Conservation (phyloP, 352 stramenopile genomes). For the Pythium rishiriense region DNA sequence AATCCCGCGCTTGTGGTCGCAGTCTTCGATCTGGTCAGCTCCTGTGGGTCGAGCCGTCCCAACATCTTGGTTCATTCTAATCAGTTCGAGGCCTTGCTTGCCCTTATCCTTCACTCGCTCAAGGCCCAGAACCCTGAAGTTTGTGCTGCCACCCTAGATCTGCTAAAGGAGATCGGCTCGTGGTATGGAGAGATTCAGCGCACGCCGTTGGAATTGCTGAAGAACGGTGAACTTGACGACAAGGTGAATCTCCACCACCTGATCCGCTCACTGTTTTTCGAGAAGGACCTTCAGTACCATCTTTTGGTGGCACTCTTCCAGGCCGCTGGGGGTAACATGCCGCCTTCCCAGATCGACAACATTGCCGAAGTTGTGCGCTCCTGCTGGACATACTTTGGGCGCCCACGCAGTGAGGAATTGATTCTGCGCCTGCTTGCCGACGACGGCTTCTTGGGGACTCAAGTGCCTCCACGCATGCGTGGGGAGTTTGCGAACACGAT, state of each 20-base stretch:
- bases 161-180: conserved; percentile 63
- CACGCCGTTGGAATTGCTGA: conserved; percentile 49
- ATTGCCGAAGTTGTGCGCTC: conserved; percentile 73
- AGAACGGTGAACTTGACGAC: conserved; percentile 45
- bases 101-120: conserved; percentile 59
- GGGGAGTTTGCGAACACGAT: conserved; percentile 63
- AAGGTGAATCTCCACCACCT: conserved; percentile 61
- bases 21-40: conserved; percentile 62
- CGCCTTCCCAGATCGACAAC: conserved; percentile 60
- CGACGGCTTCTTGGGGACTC: conserved; percentile 57
- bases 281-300: conserved; percentile 77
- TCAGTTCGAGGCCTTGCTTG: conserved; percentile 61
- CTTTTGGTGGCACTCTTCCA: conserved; percentile 69
- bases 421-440: conserved; percentile 58
- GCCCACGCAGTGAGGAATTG: conserved; percentile 61
- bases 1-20: conserved; percentile 47
- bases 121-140: conserved; percentile 71
- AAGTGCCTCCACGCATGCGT: conserved; percentile 52
- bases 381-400: conserved; percentile 73
- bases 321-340: conserved; percentile 55
- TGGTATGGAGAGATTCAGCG: conserved; percentile 75
- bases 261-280: conserved; percentile 76
- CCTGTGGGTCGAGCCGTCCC: conserved; percentile 52
- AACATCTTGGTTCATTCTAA: conserved; percentile 70
- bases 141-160: conserved; percentile 50